phyloP scores from a whole-genome alignment of 176 grass and related monocot species.

The Rhynchospora breviuscula region DNA sequence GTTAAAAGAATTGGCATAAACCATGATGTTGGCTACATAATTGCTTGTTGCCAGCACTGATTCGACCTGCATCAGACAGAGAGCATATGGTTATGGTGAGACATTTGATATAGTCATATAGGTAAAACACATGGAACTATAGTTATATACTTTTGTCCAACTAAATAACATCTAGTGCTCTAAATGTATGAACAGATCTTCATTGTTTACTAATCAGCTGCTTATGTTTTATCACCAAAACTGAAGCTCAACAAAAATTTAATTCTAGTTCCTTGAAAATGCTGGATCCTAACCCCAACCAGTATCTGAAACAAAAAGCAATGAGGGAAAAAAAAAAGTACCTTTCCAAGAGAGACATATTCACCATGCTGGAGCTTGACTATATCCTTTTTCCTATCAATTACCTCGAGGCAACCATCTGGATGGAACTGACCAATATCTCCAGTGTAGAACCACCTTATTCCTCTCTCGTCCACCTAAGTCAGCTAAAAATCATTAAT shows the following conservation, averaged over 20 bases:
- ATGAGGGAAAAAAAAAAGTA: slow-evolving; percentile 28
- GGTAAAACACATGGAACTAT: background rate
- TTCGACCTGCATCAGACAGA: slow-evolving; percentile 52
- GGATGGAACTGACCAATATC: slow-evolving; percentile 88
- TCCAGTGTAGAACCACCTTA: slow-evolving; percentile 81
- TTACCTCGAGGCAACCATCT: slow-evolving; percentile 79
- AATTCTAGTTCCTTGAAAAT: background rate
- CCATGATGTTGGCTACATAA: slow-evolving; percentile 82
- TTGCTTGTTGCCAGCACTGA: slow-evolving; percentile 55
- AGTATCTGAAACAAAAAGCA: background rate
- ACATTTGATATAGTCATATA: slow-evolving; percentile 10
- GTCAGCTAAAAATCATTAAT: background rate
- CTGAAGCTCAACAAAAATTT: background rate
- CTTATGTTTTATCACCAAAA: background rate
- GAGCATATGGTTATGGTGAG: too few species aligned
- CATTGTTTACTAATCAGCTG: background rate
- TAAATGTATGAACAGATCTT: background rate
- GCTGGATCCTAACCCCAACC: background rate
- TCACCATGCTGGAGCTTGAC: slow-evolving; percentile 95
- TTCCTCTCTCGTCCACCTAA: slow-evolving; percentile 64
- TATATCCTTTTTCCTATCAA: slow-evolving; percentile 91
- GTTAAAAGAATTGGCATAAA: slow-evolving; percentile 71
- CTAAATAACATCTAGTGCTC: background rate
- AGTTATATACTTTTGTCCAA: background rate
- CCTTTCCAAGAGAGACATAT: slow-evolving; percentile 90